Conservation (phyloP, 2,329 filamentous ascomycete species). For the Pseudogymnoascus sp. region DNA sequence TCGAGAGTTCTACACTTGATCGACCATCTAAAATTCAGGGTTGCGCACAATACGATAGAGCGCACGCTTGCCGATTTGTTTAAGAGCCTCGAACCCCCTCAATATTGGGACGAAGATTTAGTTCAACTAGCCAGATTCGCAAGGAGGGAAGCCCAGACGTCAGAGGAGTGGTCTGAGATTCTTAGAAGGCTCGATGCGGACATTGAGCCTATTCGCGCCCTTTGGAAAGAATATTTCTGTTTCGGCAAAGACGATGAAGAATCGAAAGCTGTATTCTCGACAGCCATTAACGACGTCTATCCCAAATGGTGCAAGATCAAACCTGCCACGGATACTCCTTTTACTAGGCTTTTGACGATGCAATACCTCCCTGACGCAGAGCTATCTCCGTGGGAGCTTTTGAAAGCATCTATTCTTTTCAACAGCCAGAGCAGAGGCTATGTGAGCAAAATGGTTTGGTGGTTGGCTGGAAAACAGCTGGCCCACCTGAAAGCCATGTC, state of each 20-base stretch:
- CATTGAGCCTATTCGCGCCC: constrained; percentile 10
- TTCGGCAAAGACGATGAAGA: constrained; percentile 3
- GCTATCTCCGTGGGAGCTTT: constrained; percentile 33
- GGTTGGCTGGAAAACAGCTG: constrained; percentile 25
- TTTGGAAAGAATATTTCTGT: constrained; percentile 13
- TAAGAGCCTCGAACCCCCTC: constrained; percentile 12
- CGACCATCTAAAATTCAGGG: constrained; percentile 51
- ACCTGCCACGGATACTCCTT: constrained; percentile 17
- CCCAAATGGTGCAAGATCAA: constrained; percentile 20
- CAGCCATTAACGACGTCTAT: constrained; percentile 13
- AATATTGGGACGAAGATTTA: constrained; percentile 22
- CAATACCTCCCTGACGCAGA: constrained; percentile 14
- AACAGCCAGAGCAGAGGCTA: constrained; percentile 11
- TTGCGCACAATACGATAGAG: constrained; percentile 37
- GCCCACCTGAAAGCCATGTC: constrained; percentile 21
- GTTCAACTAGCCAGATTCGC: constrained; percentile 15
- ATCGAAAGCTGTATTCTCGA: not conserved
- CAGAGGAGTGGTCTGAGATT: constrained; percentile 16
- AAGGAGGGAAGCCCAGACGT: constrained; percentile 2
- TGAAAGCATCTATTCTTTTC: constrained; percentile 36
- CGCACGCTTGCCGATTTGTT: constrained; percentile 26
- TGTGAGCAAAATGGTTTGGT: constrained; percentile 20
- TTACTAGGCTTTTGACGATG: constrained; percentile 17
- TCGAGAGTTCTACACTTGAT: constrained; percentile 42
- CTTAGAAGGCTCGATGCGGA: constrained; percentile 14